Conservation (phyloP, 2,329 filamentous ascomycete species). For the Cladobotryum protrusum region DNA sequence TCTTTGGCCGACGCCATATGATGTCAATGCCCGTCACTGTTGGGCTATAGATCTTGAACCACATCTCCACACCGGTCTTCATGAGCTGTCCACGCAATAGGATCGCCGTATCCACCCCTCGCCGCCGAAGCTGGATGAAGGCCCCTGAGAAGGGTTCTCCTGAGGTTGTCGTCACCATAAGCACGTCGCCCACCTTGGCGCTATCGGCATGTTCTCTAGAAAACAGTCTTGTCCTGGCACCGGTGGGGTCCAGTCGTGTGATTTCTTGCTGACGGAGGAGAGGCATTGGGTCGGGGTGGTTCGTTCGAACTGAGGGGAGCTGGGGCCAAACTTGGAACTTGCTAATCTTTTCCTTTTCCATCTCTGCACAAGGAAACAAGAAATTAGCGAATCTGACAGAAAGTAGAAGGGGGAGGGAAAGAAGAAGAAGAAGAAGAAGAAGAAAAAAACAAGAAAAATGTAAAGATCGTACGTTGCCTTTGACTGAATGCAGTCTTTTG, state of each 20-base stretch:
- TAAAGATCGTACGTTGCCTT: conserved; percentile 29
- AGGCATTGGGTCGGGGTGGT: conserved; percentile 61
- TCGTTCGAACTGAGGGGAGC: conserved; percentile 46
- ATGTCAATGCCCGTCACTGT: conserved; percentile 88
- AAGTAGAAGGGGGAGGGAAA: not conserved
- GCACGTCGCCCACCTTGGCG: conserved; percentile 79
- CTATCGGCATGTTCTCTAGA: conserved; percentile 68
- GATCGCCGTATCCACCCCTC: conserved; percentile 85
- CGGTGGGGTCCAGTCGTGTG: conserved; percentile 72
- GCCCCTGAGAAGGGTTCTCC: conserved; percentile 88
- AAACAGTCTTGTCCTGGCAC: conserved; percentile 77
- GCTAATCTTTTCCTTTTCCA: conserved; percentile 28
- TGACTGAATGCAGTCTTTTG: conserved; percentile 23
- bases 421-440: not conserved
- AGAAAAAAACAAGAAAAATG: not conserved
- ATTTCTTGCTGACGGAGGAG: conserved; percentile 65
- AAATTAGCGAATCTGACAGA: conserved; percentile 10
- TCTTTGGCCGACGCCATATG: conserved; percentile 77
- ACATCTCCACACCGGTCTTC: conserved; percentile 89
- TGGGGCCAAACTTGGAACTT: conserved; percentile 51
- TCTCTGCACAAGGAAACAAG: conserved; percentile 20
- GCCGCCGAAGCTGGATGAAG: conserved; percentile 76
- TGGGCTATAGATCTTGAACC: conserved; percentile 91
- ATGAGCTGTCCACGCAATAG: conserved; percentile 81
- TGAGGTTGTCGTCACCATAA: conserved; percentile 75